Conservation (phyloP, 2,329 filamentous ascomycete genomes). For the Apiospora arundinis region DNA sequence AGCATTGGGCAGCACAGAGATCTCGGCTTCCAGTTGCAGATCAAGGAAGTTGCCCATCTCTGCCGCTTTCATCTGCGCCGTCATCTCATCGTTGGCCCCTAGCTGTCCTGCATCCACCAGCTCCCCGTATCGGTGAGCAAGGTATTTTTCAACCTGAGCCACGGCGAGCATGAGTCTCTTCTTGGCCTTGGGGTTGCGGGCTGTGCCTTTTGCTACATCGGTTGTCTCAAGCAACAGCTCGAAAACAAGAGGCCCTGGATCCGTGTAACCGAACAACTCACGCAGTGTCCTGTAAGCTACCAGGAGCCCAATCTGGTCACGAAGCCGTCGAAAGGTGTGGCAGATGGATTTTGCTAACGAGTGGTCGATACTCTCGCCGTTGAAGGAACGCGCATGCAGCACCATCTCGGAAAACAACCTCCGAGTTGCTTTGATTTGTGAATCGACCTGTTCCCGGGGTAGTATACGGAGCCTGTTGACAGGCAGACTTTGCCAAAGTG, state of each 20-base stretch:
- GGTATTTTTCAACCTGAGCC: constrained; percentile 48
- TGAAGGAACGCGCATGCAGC: constrained; percentile 53
- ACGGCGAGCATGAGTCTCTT: constrained; percentile 50
- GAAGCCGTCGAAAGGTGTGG: constrained; percentile 56
- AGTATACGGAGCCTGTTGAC: constrained; percentile 55
- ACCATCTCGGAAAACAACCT: constrained; percentile 56
- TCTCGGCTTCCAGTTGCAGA: constrained; percentile 41
- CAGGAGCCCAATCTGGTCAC: constrained; percentile 52
- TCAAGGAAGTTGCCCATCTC: constrained; percentile 53
- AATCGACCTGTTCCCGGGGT: constrained; percentile 35
- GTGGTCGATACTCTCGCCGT: constrained; percentile 49
- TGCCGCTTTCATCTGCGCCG: constrained; percentile 43
- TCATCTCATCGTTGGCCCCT: constrained; percentile 38
- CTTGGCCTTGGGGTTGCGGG: constrained; percentile 46
- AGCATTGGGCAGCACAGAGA: constrained; percentile 28
- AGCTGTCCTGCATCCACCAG: constrained; percentile 39
- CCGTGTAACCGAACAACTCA: constrained; percentile 50
- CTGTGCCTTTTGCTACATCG: constrained; percentile 46
- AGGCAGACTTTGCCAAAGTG: constrained; percentile 67
- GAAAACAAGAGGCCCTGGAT: constrained; percentile 52
- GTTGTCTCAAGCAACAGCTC: constrained; percentile 54
- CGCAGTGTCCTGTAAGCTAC: constrained; percentile 52
- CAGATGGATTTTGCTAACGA: constrained; percentile 57
- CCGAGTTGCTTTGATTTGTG: constrained; percentile 45
- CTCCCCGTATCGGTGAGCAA: constrained; percentile 38